Evolutionary conservation across 306 rosid genomes (phyloP).

Genomic region (Nissolia schottii): DNA sequence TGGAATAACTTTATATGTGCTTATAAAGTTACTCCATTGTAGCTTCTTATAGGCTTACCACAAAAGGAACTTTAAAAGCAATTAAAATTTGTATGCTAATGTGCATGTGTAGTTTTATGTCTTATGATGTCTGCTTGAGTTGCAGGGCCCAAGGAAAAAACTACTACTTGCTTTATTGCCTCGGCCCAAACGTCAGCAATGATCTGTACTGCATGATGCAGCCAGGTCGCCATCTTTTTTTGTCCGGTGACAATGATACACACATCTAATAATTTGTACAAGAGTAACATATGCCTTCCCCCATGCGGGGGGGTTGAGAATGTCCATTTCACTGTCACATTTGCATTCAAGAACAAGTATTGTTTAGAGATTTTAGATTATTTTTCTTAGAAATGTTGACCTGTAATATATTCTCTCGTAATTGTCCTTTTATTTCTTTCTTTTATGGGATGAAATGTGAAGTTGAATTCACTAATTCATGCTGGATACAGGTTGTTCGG

Average conservation of each 20-base stretch:
- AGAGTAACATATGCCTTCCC: slow-evolving; percentile 18
- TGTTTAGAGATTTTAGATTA: background rate
- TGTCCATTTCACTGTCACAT: slow-evolving; percentile 16
- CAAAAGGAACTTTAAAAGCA: background rate
- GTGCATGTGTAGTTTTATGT: background rate
- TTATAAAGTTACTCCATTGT: background rate
- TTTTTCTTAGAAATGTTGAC: slow-evolving; percentile 18
- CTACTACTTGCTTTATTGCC: slow-evolving; percentile 70
- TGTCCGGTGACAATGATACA: slow-evolving; percentile 13
- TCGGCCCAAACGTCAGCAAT: slow-evolving; percentile 56
- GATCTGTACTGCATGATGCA: slow-evolving; percentile 26
- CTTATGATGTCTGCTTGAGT: slow-evolving; percentile 31
- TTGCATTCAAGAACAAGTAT: slow-evolving; percentile 19
- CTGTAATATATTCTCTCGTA: slow-evolving; percentile 23
- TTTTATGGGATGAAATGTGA: slow-evolving; percentile 2
- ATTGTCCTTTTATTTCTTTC: background rate
- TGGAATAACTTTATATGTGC: background rate
- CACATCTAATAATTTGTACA: slow-evolving; percentile 5
- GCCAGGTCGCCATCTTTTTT: slow-evolving; percentile 12
- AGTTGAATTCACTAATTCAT: slow-evolving; percentile 10
- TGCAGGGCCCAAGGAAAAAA: slow-evolving; percentile 97
- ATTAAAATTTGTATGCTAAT: background rate
- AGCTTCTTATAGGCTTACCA: background rate
- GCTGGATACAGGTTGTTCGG: background rate
- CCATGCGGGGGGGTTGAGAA: slow-evolving; percentile 23